Base-by-base conservation (phyloP, 306 rosid genomes). In the Luffa aegyptiaca region DNA sequence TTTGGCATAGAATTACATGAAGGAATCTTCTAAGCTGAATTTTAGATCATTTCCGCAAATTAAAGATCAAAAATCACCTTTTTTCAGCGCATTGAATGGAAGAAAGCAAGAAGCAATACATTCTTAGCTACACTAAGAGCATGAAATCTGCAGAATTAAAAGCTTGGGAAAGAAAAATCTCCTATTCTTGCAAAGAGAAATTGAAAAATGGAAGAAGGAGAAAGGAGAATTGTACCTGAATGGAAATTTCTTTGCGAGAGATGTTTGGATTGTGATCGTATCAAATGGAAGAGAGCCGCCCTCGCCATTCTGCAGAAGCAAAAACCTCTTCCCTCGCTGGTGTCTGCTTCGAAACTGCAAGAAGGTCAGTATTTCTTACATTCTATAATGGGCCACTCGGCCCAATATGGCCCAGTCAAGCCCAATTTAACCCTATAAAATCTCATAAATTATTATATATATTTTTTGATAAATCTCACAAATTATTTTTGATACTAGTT, bases 251-350 rank as follows among this genome's bases (percentile, higher is more conserved):
- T 20, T 83, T 83, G 78, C 0, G 87, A 14, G 81, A 83, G 83
- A 11, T 64, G 83, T 14, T 56, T 82, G 80, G 84, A 84, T 62
- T 84, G 97, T 21, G 93, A 90, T 66, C 93, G 89, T 45, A 91
- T 65, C 81, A 91, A 68, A 63, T 84, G 88, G 75, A 90, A 61
- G 35, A 93, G 84, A 83, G 91, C 87, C 11, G 90, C 79, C 76
- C 92, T 90, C 41, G 89, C 80, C 98, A 93, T 93, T n/a, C 17
- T 44, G 55, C 71, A 20, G 55, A 31, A 49, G 49, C 71, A 41
- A 66, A 41, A 77, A 57, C 80, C 63, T 73, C 65, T 37, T 52
- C 78, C 13, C 37, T 13, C 6, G 10, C 77, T 7, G 52, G n/a
- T 17, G 31, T 42, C 10, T 44, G 4, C 45, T 69, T 10, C 58